phyloP scores from a whole-genome alignment of 768 basidiomycete genomes.

The Saitozyma podzolica region DNA sequence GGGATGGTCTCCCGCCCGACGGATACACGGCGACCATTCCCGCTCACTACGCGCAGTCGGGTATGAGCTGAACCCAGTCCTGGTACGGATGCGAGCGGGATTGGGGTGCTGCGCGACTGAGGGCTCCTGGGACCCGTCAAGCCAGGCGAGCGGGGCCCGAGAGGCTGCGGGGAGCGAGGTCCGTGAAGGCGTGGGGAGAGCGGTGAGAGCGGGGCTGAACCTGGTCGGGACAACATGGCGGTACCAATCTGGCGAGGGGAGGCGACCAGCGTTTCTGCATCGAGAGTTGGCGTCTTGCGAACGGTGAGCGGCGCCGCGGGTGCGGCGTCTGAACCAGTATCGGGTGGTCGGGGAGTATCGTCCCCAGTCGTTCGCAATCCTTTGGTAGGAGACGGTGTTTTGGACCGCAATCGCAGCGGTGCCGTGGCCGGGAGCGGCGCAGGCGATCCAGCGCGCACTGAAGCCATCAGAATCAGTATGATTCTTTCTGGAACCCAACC shows the following conservation, averaged over 20 bases:
- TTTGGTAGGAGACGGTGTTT: slow-evolving; percentile 30
- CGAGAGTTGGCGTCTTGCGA: too few species aligned
- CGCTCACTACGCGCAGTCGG: slow-evolving; percentile 34
- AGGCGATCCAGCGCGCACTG: slow-evolving; percentile 5
- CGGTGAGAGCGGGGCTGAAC: slow-evolving; percentile 1
- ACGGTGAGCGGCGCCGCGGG: too few species aligned
- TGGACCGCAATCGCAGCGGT: slow-evolving; percentile 32
- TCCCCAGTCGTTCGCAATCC: background rate
- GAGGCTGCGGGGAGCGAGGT: background rate
- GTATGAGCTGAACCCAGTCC: slow-evolving; percentile 30
- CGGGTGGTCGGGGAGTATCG: too few species aligned
- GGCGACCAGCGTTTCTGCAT: too few species aligned
- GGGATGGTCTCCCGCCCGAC: slow-evolving; percentile 42
- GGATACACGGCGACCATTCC: slow-evolving; percentile 39
- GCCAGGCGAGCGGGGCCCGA: too few species aligned
- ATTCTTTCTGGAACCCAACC: too few species aligned
- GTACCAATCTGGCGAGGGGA: too few species aligned
- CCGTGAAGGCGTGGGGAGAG: slow-evolving; percentile 9
- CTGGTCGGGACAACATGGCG: background rate
- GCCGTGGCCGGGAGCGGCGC: slow-evolving; percentile 17
- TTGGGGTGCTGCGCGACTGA: slow-evolving; percentile 18
- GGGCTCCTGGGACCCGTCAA: background rate
- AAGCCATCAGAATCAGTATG: too few species aligned
- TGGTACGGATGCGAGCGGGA: slow-evolving; percentile 1
- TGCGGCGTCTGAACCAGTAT: too few species aligned